Evolutionary conservation across 1,284 basidiomycete species (phyloP), one percentile per base, ranked within the genome.

Genomic region (Ganoderma lucidum): DNA sequence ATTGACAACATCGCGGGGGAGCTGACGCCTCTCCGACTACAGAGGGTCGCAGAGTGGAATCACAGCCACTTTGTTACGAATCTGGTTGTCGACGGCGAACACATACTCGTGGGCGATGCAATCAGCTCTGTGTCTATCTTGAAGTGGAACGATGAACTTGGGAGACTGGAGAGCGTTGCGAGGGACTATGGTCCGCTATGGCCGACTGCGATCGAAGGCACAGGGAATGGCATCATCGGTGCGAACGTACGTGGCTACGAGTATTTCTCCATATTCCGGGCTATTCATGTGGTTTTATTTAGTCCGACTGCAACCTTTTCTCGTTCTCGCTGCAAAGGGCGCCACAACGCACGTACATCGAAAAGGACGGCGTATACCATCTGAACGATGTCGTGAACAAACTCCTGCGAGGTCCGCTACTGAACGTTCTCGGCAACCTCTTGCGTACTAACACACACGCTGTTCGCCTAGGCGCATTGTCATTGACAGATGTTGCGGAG

Each of bases 111-210:
- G 15, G 94, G 94, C 28, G 96, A 98, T 77, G 91, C 92, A 1
- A 89, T 97, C 66, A 89, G 90, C 76, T 96, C 95, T 1, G 85
- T 98, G 12, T 92, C 94, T 6, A 78, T 95, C 3, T 81, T 97
- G 19, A 85, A 87, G 60, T 67, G 69, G 55, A 78, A 92, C 37
- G 75, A 79, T 1, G 84, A 80, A 6, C 76, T 67, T 1, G 78
- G 81, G 5, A 83, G 84, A 70, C 79, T 97, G 2, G 78, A 85
- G 66, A 87, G 87, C 32, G 81, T 93, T 45, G 92, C 93, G 23
- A 87, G 90, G 74, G 95, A 98, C 79, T 93, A 93, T 80, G 86
- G 88, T 0, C 90, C 95, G 5, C 81, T 95, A 64, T 92, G 90
- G 84, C 93, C 93, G 2, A 81, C 90, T 1, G 82, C 83, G 45